A percentile compares a stretch with the other conserved stretches of the same genome.
These are phyloP conservation scores for Ehretia macrophylla DNA, from an alignment of 257 asterid species.

Conservation along the genomic window DNA sequence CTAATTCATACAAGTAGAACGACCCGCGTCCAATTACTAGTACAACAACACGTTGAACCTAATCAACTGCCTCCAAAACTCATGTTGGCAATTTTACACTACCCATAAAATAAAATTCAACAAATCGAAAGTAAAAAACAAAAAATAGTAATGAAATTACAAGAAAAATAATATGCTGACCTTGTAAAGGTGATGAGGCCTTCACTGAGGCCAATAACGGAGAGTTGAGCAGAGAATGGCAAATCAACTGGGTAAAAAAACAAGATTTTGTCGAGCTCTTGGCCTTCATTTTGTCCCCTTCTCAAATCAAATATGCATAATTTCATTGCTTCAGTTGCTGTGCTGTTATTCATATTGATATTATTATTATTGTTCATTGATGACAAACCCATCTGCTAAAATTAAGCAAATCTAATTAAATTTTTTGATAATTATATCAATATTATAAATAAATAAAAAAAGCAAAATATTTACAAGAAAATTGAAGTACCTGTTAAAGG, in stretches of 20 bases:
- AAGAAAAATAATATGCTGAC: slow-evolving; percentile 23
- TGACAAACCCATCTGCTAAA: not conserved
- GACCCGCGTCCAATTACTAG: no score
- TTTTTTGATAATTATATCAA: no score
- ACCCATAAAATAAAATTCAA: slow-evolving; percentile 7
- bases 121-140: not conserved
- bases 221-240: slow-evolving; percentile 69
- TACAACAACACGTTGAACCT: no score
- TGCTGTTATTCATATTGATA: no score
- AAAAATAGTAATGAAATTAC: not conserved
- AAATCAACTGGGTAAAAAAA: slow-evolving; percentile 84
- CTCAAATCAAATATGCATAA: slow-evolving; percentile 87
- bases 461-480: no score
- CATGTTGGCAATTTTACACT: no score
- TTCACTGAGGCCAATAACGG: slow-evolving; percentile 92
- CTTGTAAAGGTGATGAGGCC: slow-evolving; percentile 91
- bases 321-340: slow-evolving; percentile 31
- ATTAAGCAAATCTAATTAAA: no score
- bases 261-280: slow-evolving; percentile 92
- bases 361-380: not conserved
- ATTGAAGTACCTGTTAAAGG: no score
- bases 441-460: no score
- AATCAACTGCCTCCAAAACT: no score
- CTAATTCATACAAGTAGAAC: no score
- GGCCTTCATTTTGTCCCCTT: slow-evolving; percentile 98